Conservation (phyloP, 2,329 filamentous ascomycete genomes). For the Geosmithia flava region DNA sequence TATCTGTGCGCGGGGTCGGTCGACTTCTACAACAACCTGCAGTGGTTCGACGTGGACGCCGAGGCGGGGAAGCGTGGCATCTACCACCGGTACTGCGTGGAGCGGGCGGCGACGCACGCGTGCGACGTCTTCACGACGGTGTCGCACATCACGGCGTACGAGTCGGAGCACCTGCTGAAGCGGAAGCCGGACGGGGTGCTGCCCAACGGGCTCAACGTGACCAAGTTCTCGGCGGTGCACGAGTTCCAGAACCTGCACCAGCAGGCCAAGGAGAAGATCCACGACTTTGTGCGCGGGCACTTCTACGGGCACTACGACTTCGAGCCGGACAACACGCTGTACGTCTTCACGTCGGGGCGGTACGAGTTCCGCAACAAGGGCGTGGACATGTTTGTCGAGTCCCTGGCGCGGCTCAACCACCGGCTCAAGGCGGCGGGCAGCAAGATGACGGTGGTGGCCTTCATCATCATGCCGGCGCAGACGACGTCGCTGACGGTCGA, state of each 20-base stretch:
- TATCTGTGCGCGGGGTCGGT: slow-evolving; percentile 96
- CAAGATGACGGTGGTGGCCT: slow-evolving; percentile 90
- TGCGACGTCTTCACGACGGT: slow-evolving; percentile 98
- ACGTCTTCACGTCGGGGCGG: slow-evolving; percentile 92
- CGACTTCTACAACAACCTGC: slow-evolving; percentile 98
- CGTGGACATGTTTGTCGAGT: slow-evolving; percentile 99
- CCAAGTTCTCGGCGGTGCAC: slow-evolving; percentile 92
- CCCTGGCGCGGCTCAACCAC: slow-evolving; percentile 87
- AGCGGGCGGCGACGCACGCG: slow-evolving; percentile 81
- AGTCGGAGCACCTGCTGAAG: slow-evolving; percentile 94
- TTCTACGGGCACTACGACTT: slow-evolving; percentile 99
- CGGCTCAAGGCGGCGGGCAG: slow-evolving; percentile 73
- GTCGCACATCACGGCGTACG: slow-evolving; percentile 95
- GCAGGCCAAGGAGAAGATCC: slow-evolving; percentile 93
- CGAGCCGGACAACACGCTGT: slow-evolving; percentile 89
- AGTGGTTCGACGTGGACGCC: slow-evolving; percentile 90
- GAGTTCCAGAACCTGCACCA: slow-evolving; percentile 98
- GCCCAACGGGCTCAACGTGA: slow-evolving; percentile 94
- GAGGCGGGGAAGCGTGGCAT: slow-evolving; percentile 97
- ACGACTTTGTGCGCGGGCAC: slow-evolving; percentile 94
- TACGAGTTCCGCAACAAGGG: slow-evolving; percentile 99
- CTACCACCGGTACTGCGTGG: slow-evolving; percentile 97
- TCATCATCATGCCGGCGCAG: slow-evolving; percentile 97
- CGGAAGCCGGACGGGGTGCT: slow-evolving; percentile 93
- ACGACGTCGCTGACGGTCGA: slow-evolving; percentile 92